phyloP scores from a whole-genome alignment of 768 basidiomycete species.

The Gloeostereum incarnatum region DNA sequence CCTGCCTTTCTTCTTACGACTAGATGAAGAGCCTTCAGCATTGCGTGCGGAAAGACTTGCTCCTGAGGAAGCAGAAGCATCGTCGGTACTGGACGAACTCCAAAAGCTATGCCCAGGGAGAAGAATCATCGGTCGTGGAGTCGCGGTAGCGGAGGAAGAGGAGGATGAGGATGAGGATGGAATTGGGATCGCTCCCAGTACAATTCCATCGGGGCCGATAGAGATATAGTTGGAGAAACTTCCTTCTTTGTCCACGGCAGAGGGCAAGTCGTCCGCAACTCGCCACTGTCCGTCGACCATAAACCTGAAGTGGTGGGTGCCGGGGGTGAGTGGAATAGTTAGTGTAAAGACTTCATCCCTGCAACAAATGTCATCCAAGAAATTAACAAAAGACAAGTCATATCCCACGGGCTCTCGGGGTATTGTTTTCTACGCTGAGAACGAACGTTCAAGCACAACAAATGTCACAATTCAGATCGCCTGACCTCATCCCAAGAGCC shows the following conservation, averaged over 20 bases:
- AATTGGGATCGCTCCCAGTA: conserved; percentile 12
- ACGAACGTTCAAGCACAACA: too few species aligned
- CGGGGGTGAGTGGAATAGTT: conserved; percentile 61
- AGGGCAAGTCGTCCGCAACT: conserved; percentile 64
- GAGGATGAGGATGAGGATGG: conserved; percentile 12
- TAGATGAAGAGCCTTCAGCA: too few species aligned
- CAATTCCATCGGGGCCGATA: conserved; percentile 21
- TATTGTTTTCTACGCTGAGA: too few species aligned
- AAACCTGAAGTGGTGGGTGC: conserved; percentile 92
- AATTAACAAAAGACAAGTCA: conserved; percentile 15
- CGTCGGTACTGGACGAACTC: conserved; percentile 3
- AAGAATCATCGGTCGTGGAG: conserved; percentile 2
- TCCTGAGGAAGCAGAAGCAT: too few species aligned
- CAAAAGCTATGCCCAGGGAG: conserved; percentile 2
- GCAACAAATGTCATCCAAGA: conserved; percentile 20
- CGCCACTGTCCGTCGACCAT: conserved; percentile 88
- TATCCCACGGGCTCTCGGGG: too few species aligned
- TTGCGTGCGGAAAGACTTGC: conserved; percentile 11
- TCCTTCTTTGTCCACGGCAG: conserved; percentile 91
- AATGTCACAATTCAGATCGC: too few species aligned
- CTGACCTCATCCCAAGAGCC: too few species aligned
- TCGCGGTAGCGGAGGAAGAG: not conserved
- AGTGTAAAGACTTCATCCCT: conserved; percentile 22
- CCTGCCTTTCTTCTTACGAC: too few species aligned
- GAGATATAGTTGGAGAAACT: conserved; percentile 91